A percentile compares a stretch with the other conserved stretches of the same genome.
These are phyloP conservation scores for Xylariaceae sp. DNA, from an alignment of 2,329 filamentous ascomycete species.

Conservation along the genomic window DNA sequence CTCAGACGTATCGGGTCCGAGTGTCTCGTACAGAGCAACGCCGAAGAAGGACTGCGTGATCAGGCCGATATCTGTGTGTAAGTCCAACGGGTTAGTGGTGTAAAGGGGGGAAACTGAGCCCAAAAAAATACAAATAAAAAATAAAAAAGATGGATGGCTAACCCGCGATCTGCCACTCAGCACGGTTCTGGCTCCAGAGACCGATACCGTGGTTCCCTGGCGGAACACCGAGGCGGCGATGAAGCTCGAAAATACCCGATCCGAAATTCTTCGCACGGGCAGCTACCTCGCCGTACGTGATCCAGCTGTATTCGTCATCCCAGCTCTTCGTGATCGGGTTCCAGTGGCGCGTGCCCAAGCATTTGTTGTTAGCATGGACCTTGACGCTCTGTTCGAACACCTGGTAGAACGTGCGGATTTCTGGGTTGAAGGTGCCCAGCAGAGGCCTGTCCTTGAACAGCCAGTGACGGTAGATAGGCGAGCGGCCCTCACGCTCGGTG, in stretches of 20 bases:
- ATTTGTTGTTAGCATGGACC: conserved; percentile 60
- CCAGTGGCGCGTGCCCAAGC: conserved; percentile 77
- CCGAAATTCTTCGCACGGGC: conserved; percentile 78
- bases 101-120: neutral
- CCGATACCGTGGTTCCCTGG: conserved; percentile 68
- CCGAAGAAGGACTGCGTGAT: conserved; percentile 83
- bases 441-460: conserved; percentile 65
- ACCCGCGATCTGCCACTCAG: conserved; percentile 84
- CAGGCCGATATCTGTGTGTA: conserved; percentile 67
- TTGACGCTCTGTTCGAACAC: conserved; percentile 66
- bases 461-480: conserved; percentile 78
- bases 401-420: conserved; percentile 69
- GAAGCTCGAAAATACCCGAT: conserved; percentile 76
- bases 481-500: conserved; percentile 66
- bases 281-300: conserved; percentile 75
- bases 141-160: conserved; percentile 13
- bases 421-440: conserved; percentile 65
- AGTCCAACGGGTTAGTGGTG: conserved; percentile 13
- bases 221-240: conserved; percentile 64
- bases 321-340: conserved; percentile 67
- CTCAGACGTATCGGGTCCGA: conserved; percentile 85
- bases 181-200: conserved; percentile 80
- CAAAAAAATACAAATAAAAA: too few relatives aligned
- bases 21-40: conserved; percentile 93
- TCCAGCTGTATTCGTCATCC: conserved; percentile 72